Evolutionary conservation across 129 eudicot species (phyloP).

Genomic region (carrot (Daucus carota)): DNA sequence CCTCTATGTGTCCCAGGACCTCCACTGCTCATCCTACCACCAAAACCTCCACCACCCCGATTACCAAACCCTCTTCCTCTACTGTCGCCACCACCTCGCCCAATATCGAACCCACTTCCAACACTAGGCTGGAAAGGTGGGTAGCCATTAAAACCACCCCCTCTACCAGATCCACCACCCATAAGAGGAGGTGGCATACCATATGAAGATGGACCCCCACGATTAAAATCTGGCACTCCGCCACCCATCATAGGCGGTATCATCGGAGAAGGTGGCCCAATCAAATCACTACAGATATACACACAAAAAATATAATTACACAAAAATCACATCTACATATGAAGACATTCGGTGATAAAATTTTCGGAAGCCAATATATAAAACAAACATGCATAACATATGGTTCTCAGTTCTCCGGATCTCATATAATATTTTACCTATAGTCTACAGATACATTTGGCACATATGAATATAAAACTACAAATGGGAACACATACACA

Average conservation of each 20-base stretch:
- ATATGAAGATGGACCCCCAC: slow-evolving; percentile 47
- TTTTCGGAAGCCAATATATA: no score
- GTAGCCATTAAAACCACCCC: slow-evolving; percentile 36
- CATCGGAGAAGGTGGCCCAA: slow-evolving; percentile 45
- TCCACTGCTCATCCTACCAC: slow-evolving; percentile 27
- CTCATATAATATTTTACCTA: no score
- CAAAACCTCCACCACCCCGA: slow-evolving; percentile 27
- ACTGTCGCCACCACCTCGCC: slow-evolving; percentile 15
- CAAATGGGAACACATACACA: no score
- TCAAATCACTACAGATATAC: slow-evolving; percentile 49
- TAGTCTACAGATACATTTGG: neutral
- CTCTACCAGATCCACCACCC: slow-evolving; percentile 33
- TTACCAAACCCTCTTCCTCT: slow-evolving; percentile 21
- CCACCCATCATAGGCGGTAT: slow-evolving; percentile 46
- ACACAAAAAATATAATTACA: neutral
- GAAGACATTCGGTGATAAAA: neutral
- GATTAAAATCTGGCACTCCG: slow-evolving; percentile 38
- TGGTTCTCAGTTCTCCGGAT: no score
- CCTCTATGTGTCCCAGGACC: slow-evolving; percentile 18
- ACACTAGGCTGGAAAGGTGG: slow-evolving; percentile 55
- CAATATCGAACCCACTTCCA: slow-evolving; percentile 45
- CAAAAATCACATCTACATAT: neutral
- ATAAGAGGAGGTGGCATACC: slow-evolving; percentile 26
- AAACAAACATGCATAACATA: no score
- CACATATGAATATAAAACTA: neutral